Base-by-base conservation (phyloP, 768 basidiomycete genomes). In the Mycena crocata region DNA sequence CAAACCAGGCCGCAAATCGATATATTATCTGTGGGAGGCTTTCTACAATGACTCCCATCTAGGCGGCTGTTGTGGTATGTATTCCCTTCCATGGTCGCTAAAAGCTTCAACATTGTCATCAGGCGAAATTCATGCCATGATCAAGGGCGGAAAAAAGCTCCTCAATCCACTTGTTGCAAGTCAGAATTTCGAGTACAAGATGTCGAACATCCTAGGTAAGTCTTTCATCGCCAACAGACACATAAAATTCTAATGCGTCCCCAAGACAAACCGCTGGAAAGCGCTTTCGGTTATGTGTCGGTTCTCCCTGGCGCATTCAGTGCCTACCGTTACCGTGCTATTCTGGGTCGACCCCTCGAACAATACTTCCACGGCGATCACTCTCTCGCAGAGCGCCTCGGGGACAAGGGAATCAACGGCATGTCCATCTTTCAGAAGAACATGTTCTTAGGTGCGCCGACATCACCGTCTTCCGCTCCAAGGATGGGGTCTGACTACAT, bases 401-500 rank as follows among this genome's bases (percentile, higher is more conserved):
- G 96, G 15, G 82, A 89, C 34, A 96, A 97, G 80, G 96, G 96
- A 78, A 94, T 96, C 59, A 89, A 96, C 66, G 95, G 95, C 46
- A 97, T 97, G 96, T 90, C 92, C 76, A 96, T 98, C 72, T 97
- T 98, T 83, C 94, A 93, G 42, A 96, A 96, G 82, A 97, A 96
- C 77, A 92, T 90, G 89, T 89, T 89, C 81, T 79, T 93, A 74
- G 92, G 91, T 64, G n/a, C n/a, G n/a, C n/a, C n/a, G 91, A 91
- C 1, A 30, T 42, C 9, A 26, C 49, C 0, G 12, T 26, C 21
- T 8, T 10, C 28, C 30, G 23, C 23, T 21, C 72, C 86, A 87
- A 77, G 7, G 19, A 28, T 21, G 17, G n/a, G 49, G 24, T 5
- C 57, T 52, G 14, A 62, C 24, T 1, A 21, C 42, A 39, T 50